phyloP scores from a whole-genome alignment of 257 asterid genomes.

The Solanum rostratum region DNA sequence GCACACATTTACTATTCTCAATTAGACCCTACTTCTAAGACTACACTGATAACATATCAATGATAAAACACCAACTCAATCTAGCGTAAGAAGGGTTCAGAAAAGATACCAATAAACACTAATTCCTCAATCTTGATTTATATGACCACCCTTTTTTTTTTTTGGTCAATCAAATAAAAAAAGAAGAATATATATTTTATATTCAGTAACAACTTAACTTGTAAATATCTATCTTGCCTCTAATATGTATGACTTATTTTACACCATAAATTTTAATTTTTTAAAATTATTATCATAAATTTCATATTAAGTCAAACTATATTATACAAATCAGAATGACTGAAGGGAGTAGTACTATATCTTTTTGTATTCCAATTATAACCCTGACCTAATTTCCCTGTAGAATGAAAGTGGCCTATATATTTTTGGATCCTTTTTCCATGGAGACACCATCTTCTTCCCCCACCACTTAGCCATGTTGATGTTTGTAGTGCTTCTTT shows the following conservation, averaged over 20 bases:
- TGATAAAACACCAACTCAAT: background rate
- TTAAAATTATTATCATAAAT: too few species aligned
- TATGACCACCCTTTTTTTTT: too few species aligned
- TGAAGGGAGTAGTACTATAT: background rate
- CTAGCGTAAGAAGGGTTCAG: background rate
- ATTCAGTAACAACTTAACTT: too few species aligned
- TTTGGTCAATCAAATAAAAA: too few species aligned
- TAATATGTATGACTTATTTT: too few species aligned
- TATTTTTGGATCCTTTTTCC: background rate
- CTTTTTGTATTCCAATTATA: background rate
- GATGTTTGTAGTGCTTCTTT: background rate
- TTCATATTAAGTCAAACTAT: too few species aligned
- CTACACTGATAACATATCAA: background rate
- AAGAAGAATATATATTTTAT: too few species aligned
- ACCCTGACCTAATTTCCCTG: background rate
- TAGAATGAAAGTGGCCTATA: background rate
- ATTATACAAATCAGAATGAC: too few species aligned
- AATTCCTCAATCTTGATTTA: too few species aligned
- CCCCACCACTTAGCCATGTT: background rate
- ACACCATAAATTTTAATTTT: too few species aligned
- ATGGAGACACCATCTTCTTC: background rate
- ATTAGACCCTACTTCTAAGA: background rate
- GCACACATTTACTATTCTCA: too few species aligned
- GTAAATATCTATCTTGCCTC: too few species aligned
- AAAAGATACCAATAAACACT: background rate